Conservation (phyloP, 164 flowering plant species). For the Akebia trifoliata region DNA sequence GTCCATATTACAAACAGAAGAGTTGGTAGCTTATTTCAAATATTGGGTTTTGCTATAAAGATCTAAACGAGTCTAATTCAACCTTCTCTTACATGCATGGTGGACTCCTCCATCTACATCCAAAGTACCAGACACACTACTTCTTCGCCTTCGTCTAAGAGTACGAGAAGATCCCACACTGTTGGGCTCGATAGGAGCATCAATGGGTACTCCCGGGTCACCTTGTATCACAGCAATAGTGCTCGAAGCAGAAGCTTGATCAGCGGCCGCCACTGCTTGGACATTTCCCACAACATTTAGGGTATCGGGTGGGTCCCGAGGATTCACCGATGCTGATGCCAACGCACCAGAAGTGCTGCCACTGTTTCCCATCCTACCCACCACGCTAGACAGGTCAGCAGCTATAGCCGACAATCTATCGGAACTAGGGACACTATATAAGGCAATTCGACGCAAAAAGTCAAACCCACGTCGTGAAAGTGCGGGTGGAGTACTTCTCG, state of each 20-base stretch:
- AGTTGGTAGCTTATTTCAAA: too few species aligned
- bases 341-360: constrained; percentile 18
- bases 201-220: constrained; percentile 16
- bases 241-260: constrained; percentile 33
- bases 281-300: constrained; percentile 10
- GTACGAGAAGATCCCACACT: constrained; percentile 26
- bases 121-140: too few species aligned
- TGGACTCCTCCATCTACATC: constrained; percentile 25
- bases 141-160: constrained; percentile 25
- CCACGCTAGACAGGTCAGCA: constrained; percentile 14
- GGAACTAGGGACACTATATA: constrained; percentile 14
- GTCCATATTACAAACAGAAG: too few species aligned
- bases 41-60: too few species aligned
- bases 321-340: constrained; percentile 15
- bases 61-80: too few species aligned
- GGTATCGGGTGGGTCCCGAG: constrained; percentile 9
- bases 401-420: constrained; percentile 24
- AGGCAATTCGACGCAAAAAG: constrained; percentile 17
- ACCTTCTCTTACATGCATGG: constrained; percentile 20
- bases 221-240: constrained; percentile 34
- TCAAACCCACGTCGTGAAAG: constrained; percentile 17
- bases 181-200: constrained; percentile 21
- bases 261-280: constrained; percentile 16
- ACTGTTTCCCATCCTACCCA: constrained; percentile 15
- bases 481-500: constrained; percentile 15